Evolutionary conservation across 2,329 filamentous ascomycete genomes (phyloP), one percentile per base, ranked within the genome.

Genomic region (Nothophoma quercina): DNA sequence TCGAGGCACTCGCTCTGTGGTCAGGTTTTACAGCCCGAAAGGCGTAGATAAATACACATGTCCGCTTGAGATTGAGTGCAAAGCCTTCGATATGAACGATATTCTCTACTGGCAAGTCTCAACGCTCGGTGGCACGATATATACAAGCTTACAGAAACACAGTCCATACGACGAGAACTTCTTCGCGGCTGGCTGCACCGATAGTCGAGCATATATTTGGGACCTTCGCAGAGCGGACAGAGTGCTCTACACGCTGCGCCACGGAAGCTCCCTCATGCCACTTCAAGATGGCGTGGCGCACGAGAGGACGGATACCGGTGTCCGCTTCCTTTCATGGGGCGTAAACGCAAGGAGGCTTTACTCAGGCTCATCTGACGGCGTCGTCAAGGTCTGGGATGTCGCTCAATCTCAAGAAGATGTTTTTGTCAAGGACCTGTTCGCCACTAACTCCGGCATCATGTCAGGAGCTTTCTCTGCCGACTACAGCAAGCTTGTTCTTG

Each of bases 21-120:
- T 87, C 2, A 79, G 83, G 4, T 69, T 85, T 2, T 86, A 83
- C 58, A 78, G 81, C 9, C 5, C 12, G 8, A 43, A 43, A 6
- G 33, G 10, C 5, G 16, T 8, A n/a, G 19, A 16, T 4, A 70
- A 60, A 47, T 73, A 67, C 32, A 68, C 64, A 5, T 62, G 55
- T 59, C 46, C 58, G 6, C 62, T 81, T 19, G 79, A 81, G 50
- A 77, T 83, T 29, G 79, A 85, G 40, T 87, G 84, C 59, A 79
- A 79, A 19, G 84, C 85, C 0, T 63, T 79, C 7, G 85, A 88
- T 65, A 85, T 87, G 59, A 87, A 87, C 49, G 83, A 86, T 51
- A 74, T 87, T 1, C 73, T 81, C 0, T 83, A 81, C 59, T 82
- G 79, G 67, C 69, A 62, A 60, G 66, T 58, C 22, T 2, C 2